Percentiles rank a stretch among this genome's conserved stretches.
Evolutionary conservation across 2,329 filamentous ascomycete genomes (phyloP).

Genomic region (Pseudocercospora cruenta): DNA sequence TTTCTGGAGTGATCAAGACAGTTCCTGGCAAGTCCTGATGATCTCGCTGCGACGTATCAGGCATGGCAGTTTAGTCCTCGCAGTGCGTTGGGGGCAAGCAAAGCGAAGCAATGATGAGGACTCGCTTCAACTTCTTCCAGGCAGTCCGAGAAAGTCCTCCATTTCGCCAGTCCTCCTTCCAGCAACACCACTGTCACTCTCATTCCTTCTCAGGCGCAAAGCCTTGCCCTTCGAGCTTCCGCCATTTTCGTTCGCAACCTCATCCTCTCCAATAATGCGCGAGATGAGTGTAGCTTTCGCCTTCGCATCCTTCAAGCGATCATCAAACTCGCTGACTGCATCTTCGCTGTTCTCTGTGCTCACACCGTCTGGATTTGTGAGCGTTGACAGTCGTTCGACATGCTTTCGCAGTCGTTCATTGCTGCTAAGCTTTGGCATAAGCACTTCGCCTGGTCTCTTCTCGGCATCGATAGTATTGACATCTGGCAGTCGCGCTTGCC

Average conservation of each 20-base stretch:
- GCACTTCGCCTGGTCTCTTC: neutral
- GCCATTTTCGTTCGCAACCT: constrained; percentile 11
- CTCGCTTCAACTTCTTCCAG: constrained; percentile 12
- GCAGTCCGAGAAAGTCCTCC: constrained; percentile 43
- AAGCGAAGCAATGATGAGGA: neutral
- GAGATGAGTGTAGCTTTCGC: constrained; percentile 86
- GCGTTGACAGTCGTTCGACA: constrained; percentile 70
- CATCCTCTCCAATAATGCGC: constrained; percentile 61
- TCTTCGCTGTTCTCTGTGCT: constrained; percentile 84
- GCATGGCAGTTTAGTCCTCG: too few relatives aligned
- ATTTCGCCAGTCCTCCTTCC: constrained; percentile 39
- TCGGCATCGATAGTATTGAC: neutral
- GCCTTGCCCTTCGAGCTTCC: constrained; percentile 16
- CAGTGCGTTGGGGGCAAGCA: neutral
- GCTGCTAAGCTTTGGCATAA: constrained; percentile 18
- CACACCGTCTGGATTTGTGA: constrained; percentile 78
- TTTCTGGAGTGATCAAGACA: too few relatives aligned
- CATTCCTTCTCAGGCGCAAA: constrained; percentile 29
- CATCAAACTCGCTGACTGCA: constrained; percentile 87
- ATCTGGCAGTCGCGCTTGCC: constrained; percentile 68
- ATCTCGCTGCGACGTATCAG: too few relatives aligned
- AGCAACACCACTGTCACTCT: constrained; percentile 22
- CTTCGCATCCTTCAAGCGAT: constrained; percentile 78
- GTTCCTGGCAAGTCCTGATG: too few relatives aligned
- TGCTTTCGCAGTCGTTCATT: constrained; percentile 77